Evolutionary conservation across 805 yeast species (phyloP).

Genomic region (Saccharomycopsis fermentans): DNA sequence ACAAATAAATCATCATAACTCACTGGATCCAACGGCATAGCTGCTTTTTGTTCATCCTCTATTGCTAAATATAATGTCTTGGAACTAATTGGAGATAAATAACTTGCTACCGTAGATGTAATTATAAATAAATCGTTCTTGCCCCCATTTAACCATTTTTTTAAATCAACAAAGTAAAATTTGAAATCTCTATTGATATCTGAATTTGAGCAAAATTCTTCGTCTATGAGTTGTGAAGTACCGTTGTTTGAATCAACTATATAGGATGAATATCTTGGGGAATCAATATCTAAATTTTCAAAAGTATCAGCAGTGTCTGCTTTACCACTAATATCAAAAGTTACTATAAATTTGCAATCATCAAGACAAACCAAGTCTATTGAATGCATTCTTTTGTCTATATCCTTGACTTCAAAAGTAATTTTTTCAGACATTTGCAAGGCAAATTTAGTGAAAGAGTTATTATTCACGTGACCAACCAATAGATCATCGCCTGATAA

Average conservation of each 20-base stretch:
- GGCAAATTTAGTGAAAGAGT: not conserved
- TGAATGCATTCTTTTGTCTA: not conserved
- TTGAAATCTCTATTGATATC: constrained; percentile 7
- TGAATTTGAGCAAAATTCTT: constrained; percentile 8
- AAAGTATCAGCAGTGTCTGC: not conserved
- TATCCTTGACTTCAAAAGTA: not conserved
- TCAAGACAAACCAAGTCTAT: constrained; percentile 1
- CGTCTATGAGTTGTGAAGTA: not conserved
- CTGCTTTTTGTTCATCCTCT: constrained; percentile 66
- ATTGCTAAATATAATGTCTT: constrained; percentile 34
- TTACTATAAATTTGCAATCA: not conserved
- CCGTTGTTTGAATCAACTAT: not conserved
- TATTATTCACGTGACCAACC: not conserved
- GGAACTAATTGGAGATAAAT: constrained; percentile 38
- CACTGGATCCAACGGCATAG: constrained; percentile 58
- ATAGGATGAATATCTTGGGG: constrained; percentile 4
- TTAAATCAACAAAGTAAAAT: not conserved
- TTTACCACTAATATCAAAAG: constrained; percentile 9
- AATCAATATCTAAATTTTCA: not conserved
- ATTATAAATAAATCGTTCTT: constrained; percentile 26
- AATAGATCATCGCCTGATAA: not conserved
- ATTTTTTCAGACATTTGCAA: not conserved
- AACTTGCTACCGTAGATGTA: constrained; percentile 58
- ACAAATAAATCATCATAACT: constrained; percentile 62
- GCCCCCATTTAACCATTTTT: constrained; percentile 4